Base-by-base conservation (phyloP, 2,329 filamentous ascomycete genomes). In the Xylariales sp. region DNA sequence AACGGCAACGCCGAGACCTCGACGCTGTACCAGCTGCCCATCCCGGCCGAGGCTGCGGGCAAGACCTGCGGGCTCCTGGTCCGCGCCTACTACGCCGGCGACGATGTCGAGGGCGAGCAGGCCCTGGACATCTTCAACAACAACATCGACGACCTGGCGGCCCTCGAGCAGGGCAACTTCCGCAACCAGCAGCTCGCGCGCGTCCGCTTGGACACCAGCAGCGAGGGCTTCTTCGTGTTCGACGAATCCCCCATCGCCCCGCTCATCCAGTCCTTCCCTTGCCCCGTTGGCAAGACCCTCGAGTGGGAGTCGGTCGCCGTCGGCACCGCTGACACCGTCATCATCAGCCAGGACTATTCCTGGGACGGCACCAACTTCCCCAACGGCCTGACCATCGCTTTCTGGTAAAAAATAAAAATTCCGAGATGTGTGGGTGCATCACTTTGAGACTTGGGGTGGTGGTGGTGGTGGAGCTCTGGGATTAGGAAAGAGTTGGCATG, bases 111-210 rank as follows among this genome's bases (percentile, higher is more conserved):
- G 6, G 53, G 52, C 39, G 29, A 32, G 2, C 14, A 20, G 12
- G 33, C 41, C 2, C 29, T 56, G n/a, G 52, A 55, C 42, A 44
- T 56, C 38, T 56, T 54, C 50, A 42, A 40, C 32, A 51, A 46
- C 47, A 29, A 19, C 14, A 52, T 52, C 38, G 42, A 45, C 3
- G 47, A 51, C 42, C 51, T 53, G 7, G 41, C 41, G 15, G 17
- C 36, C 16, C 42, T 53, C 33, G 24, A 17, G 8, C 12, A 25
- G 30, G 52, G 52, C 27, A 56, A 56, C 44, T 42, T 47, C 24
- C 52, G 53, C 28, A 38, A 51, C 37, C 18, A 34, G 16, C 29
- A 49, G 38, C 40, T 54, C n/a, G 51, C 49, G 4, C 48, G 52
- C 33, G 37, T 53, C 29, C 39, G 40, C 3, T 52, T 49, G 42